Conservation (phyloP, 495 filamentous ascomycete genomes). For the Penicillium lividum region DNA sequence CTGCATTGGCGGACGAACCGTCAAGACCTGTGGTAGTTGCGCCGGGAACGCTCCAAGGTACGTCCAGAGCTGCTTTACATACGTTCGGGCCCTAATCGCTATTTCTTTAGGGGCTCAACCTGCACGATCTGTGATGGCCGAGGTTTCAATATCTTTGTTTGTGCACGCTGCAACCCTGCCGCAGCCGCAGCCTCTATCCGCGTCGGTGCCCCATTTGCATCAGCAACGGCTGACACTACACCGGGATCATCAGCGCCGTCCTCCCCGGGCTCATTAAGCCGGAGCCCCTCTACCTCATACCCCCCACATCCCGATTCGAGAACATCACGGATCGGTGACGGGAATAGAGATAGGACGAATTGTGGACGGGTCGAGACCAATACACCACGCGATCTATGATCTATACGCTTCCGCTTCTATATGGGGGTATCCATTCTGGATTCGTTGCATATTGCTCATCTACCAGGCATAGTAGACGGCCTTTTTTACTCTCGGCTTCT, state of each 20-base stretch:
- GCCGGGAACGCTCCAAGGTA: conserved; percentile 46
- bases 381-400: conserved; percentile 24
- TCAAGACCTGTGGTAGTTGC: conserved; percentile 39
- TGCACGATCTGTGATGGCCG: conserved; percentile 38
- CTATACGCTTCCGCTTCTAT: background rate
- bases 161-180: conserved; percentile 39
- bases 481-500: background rate
- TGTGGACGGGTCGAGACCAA: conserved; percentile 29
- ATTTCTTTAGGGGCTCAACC: conserved; percentile 26
- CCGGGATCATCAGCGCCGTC: conserved; percentile 31
- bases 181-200: conserved; percentile 19
- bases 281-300: conserved; percentile 35
- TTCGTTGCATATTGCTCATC: background rate
- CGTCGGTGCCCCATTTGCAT: conserved; percentile 9
- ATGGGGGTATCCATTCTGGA: background rate
- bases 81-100: background rate
- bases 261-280: conserved; percentile 34
- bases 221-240: conserved; percentile 21
- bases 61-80: background rate
- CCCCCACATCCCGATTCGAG: conserved; percentile 24
- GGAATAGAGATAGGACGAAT: conserved; percentile 18
- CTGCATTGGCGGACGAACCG: conserved; percentile 41
- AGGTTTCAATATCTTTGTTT: conserved; percentile 41
- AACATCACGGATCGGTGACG: conserved; percentile 16
- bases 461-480: background rate